These are phyloP conservation scores for Venturia effusa DNA, from an alignment of 2,329 filamentous ascomycete genomes.

Conservation along the genomic window DNA sequence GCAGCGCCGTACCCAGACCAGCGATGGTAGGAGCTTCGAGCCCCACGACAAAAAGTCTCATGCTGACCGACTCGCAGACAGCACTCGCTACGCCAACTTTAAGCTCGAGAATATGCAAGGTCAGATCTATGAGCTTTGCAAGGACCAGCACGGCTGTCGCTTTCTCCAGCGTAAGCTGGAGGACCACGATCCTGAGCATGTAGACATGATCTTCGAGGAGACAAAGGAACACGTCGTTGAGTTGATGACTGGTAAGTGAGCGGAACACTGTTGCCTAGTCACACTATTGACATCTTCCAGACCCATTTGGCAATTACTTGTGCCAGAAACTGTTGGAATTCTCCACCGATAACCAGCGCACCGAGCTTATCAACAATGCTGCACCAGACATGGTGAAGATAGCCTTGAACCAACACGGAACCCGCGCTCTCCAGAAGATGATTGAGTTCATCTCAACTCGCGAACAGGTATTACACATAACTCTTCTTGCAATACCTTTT, in stretches of 20 bases:
- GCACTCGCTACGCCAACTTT: constrained; percentile 71
- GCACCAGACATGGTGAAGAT: constrained; percentile 81
- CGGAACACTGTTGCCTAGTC: background rate
- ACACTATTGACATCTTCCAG: constrained; percentile 30
- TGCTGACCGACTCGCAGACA: constrained; percentile 23
- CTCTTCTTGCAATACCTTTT: background rate
- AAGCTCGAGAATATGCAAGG: constrained; percentile 70
- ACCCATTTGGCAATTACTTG: constrained; percentile 97
- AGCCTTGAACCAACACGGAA: constrained; percentile 93
- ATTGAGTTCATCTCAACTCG: constrained; percentile 88
- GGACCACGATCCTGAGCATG: constrained; percentile 69
- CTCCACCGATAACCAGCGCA: constrained; percentile 91
- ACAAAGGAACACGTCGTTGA: constrained; percentile 90
- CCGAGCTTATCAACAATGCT: constrained; percentile 81
- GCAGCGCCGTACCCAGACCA: constrained; percentile 63
- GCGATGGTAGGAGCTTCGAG: constrained; percentile 42
- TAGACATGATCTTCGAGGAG: constrained; percentile 90
- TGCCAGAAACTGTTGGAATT: constrained; percentile 97
- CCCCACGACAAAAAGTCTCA: background rate
- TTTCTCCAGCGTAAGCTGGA: constrained; percentile 97
- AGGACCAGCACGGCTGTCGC: constrained; percentile 95
- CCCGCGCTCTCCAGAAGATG: constrained; percentile 96
- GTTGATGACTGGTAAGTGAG: constrained; percentile 67
- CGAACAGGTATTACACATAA: constrained; percentile 45
- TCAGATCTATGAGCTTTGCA: constrained; percentile 83